Conservation (phyloP, 495 filamentous ascomycete genomes). For the Halenospora varia region DNA sequence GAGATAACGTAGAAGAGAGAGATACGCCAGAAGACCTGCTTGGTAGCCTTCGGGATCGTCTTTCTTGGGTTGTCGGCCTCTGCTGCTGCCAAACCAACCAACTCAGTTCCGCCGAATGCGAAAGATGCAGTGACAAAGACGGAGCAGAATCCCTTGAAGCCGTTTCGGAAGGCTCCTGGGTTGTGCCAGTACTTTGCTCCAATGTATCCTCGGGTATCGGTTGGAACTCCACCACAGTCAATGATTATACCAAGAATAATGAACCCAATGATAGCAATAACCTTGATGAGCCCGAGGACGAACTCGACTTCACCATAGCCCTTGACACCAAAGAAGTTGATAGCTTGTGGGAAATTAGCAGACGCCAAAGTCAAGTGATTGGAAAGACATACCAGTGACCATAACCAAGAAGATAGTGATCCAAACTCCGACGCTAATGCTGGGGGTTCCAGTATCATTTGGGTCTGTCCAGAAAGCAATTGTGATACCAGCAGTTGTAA, state of each 20-base stretch:
- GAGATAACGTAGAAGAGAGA: conserved; percentile 74
- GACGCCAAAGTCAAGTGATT: neutral
- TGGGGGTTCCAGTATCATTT: conserved; percentile 40
- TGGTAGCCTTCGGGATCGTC: conserved; percentile 73
- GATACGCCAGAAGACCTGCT: conserved; percentile 83
- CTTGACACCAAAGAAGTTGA: conserved; percentile 68
- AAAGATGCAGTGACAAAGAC: conserved; percentile 67
- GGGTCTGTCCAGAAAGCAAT: conserved; percentile 53
- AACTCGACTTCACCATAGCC: conserved; percentile 69
- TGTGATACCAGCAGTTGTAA: conserved; percentile 50
- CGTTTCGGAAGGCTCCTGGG: conserved; percentile 59
- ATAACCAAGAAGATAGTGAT: conserved; percentile 53
- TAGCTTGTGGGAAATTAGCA: conserved; percentile 27
- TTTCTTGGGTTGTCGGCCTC: conserved; percentile 75
- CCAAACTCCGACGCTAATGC: conserved; percentile 58
- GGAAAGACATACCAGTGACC: conserved; percentile 33
- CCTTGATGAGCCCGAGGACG: conserved; percentile 28
- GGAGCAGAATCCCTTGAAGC: conserved; percentile 64
- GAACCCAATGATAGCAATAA: conserved; percentile 41
- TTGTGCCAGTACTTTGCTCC: conserved; percentile 48
- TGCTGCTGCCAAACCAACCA: conserved; percentile 70
- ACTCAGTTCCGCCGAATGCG: conserved; percentile 66
- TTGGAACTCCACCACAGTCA: conserved; percentile 42
- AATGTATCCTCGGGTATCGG: conserved; percentile 47
- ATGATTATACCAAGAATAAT: conserved; percentile 51